Evolutionary conservation across 1,139 yeast genomes (phyloP), one percentile per base, ranked within the genome.

Genomic region (Suhomyces chickasaworum): DNA sequence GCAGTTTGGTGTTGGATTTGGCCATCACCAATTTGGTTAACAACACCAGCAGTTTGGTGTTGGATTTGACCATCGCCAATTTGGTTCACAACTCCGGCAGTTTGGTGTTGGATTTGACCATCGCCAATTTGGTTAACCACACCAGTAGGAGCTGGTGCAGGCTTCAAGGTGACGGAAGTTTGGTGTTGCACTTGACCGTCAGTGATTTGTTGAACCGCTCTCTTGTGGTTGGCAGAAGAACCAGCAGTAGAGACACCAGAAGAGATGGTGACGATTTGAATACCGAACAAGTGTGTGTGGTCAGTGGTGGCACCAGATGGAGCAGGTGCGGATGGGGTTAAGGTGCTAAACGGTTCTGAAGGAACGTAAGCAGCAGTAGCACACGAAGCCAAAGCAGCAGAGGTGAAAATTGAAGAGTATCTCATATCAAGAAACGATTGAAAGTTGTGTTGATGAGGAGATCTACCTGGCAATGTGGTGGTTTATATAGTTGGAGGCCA

Each of bases 291-390:
- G 44, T 72, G 68, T 25, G 80, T 53, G 71, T 82, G 83, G 60
- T 83, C 83, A 39, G 89, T 83, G 43, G 75, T 52, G 52, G 84
- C 88, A 59, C 84, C 85, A 32, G 80, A 52, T 50, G 79, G 78
- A 36, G 83, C 71, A 42, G 75, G 58, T 8, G 47, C 62, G 15
- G 56, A 44, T n/a, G 71, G 71, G 17, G 70, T 66, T 47, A 67
- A 65, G 30, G 59, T 54, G 27, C 65, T 58, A 64, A 67, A 66
- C 37, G 63, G 55, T 17, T 60, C 60, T 7, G 60, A 48, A 30
- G 67, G 85, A 66, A 81, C 78, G 64, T 77, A 73, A 59, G 89
- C 84, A 61, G 91, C 81, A 63, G 81, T 49, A 50, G 85, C 73
- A 39, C 77, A 55, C 46, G 80, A 69, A 44, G 78, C 73, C 47